Conservation (phyloP, 1,284 basidiomycete species). For the Ustilago sp. region DNA sequence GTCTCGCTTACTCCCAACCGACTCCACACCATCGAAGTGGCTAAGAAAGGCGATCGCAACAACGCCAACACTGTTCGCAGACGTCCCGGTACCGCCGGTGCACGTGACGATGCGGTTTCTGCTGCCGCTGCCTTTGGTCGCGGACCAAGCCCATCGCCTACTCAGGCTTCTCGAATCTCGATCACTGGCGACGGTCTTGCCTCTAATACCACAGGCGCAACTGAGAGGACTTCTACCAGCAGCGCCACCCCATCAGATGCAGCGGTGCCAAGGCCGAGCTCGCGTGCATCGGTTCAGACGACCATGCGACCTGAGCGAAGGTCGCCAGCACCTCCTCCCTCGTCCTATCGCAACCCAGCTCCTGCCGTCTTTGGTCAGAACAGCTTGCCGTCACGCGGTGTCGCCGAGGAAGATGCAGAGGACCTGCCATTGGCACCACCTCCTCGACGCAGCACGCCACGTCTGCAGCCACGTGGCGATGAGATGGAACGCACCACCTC, state of each 20-base stretch:
- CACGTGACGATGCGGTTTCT: constrained; percentile 23
- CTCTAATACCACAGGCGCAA: neutral
- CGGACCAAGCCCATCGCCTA: constrained; percentile 20
- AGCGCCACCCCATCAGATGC: constrained; percentile 18
- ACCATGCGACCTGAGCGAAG: constrained; percentile 38
- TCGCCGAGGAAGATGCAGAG: constrained; percentile 17
- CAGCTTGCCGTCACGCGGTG: constrained; percentile 24
- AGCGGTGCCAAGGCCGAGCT: constrained; percentile 26
- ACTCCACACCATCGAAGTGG: constrained; percentile 61
- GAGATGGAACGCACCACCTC: constrained; percentile 24
- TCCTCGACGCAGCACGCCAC: constrained; percentile 17
- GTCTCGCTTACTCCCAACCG: constrained; percentile 85
- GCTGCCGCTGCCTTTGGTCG: constrained; percentile 13
- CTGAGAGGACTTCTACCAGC: constrained; percentile 15
- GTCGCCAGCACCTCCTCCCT: constrained; percentile 39
- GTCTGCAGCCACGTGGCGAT: constrained; percentile 47
- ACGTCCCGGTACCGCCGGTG: constrained; percentile 46
- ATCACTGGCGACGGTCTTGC: constrained; percentile 10
- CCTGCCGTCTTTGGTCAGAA: constrained; percentile 23
- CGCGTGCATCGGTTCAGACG: constrained; percentile 34
- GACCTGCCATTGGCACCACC: neutral
- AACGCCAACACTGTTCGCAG: constrained; percentile 27
- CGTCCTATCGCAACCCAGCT: constrained; percentile 48
- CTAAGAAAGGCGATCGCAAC: constrained; percentile 35
- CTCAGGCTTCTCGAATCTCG: constrained; percentile 11